These are phyloP conservation scores for Orbilia blumenaviensis DNA, from an alignment of 2,329 filamentous ascomycete genomes.

Conservation along the genomic window DNA sequence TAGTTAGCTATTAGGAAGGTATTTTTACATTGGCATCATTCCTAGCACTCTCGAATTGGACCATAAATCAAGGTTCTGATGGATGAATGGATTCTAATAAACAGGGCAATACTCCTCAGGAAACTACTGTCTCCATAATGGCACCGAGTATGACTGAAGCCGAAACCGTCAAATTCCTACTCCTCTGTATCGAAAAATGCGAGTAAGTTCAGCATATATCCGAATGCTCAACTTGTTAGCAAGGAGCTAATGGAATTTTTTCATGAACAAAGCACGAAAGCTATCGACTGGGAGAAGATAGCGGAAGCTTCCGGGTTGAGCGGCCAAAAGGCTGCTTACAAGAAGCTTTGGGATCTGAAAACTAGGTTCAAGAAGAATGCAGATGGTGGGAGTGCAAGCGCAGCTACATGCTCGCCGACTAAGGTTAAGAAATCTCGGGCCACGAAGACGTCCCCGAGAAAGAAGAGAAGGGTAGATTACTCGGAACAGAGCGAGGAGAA, in stretches of 20 bases:
- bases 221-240: too few species aligned
- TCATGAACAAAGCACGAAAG: slow-evolving; percentile 23
- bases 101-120: too few species aligned
- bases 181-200: slow-evolving; percentile 48
- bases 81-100: too few species aligned
- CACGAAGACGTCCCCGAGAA: slow-evolving; percentile 19
- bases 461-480: slow-evolving; percentile 8
- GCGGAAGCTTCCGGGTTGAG: slow-evolving; percentile 18
- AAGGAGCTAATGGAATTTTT: too few species aligned
- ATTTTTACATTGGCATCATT: too few species aligned
- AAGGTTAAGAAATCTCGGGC: slow-evolving; percentile 26
- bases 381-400: not conserved
- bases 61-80: too few species aligned
- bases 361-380: slow-evolving; percentile 4
- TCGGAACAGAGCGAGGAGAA: not conserved
- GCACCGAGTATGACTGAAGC: slow-evolving; percentile 22
- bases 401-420: not conserved
- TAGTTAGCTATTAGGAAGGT: too few species aligned
- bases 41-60: too few species aligned
- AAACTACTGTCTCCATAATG: slow-evolving; percentile 8
- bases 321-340: slow-evolving; percentile 46
- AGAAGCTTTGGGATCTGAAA: slow-evolving; percentile 43
- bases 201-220: slow-evolving; percentile 50
- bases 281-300: slow-evolving; percentile 37
- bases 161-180: slow-evolving; percentile 36